A percentile compares a stretch with the other conserved stretches of the same genome.
phyloP scores from a whole-genome alignment of 2,329 filamentous ascomycete genomes.

The Aspergillus latus region DNA sequence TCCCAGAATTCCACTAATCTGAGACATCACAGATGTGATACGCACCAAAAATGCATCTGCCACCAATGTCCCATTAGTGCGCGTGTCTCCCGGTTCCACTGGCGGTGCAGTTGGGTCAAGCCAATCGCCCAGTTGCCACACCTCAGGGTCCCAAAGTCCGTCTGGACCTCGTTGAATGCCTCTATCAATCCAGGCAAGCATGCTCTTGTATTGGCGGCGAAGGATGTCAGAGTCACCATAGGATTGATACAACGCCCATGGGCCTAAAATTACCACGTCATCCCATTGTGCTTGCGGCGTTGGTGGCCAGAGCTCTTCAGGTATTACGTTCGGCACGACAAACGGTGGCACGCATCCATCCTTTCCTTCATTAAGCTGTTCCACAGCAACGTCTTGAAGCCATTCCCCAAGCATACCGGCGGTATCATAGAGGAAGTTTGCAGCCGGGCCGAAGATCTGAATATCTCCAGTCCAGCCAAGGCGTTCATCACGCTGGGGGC shows the following conservation, averaged over 20 bases:
- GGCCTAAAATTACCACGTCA: constrained; percentile 38
- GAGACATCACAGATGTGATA: constrained; percentile 31
- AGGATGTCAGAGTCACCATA: constrained; percentile 38
- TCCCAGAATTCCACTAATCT: constrained; percentile 28
- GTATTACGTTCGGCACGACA: constrained; percentile 29
- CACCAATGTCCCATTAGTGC: constrained; percentile 38
- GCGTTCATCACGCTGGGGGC: constrained; percentile 55
- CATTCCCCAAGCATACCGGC: constrained; percentile 52
- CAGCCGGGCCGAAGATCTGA: constrained; percentile 52
- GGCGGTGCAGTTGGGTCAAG: constrained; percentile 42
- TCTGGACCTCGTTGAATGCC: constrained; percentile 33
- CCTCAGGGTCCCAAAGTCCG: constrained; percentile 36
- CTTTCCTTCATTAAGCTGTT: constrained; percentile 29
- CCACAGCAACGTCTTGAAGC: constrained; percentile 49
- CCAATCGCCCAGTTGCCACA: constrained; percentile 44
- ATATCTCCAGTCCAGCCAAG: constrained; percentile 56
- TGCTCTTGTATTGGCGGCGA: constrained; percentile 36
- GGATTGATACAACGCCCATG: constrained; percentile 35
- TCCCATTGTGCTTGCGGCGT: constrained; percentile 39
- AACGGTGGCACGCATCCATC: constrained; percentile 28
- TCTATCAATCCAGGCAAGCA: constrained; percentile 38
- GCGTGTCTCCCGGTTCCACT: constrained; percentile 32
- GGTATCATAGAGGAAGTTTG: constrained; percentile 55
- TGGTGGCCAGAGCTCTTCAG: constrained; percentile 10
- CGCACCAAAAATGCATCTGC: constrained; percentile 42